These are phyloP conservation scores for Peronosclerospora sorghi DNA, from an alignment of 352 stramenopile genomes.

Conservation along the genomic window DNA sequence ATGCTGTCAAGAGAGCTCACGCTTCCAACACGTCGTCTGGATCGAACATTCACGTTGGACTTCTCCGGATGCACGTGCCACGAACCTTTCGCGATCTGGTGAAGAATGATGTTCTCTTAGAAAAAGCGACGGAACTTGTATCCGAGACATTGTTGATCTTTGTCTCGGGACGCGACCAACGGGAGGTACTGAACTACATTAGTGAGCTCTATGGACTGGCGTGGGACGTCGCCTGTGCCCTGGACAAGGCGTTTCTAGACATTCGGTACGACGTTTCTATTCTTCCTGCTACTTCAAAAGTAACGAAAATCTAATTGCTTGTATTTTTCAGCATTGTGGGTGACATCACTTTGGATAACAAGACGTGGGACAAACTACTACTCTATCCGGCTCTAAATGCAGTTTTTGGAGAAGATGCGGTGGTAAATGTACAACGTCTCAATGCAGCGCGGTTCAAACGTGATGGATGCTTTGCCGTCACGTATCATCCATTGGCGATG, in stretches of 20 bases:
- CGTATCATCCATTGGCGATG: conserved; percentile 52
- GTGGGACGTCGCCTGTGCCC: conserved; percentile 52
- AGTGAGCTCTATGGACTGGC: conserved; percentile 65
- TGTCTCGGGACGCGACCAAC: conserved; percentile 40
- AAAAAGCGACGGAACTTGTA: conserved; percentile 41
- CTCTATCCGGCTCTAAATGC: conserved; percentile 50
- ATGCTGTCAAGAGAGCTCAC: conserved; percentile 1
- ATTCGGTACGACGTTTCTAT: conserved; percentile 25
- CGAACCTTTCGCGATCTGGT: conserved; percentile 50
- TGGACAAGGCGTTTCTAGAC: conserved; percentile 49
- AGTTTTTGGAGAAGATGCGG: conserved; percentile 51
- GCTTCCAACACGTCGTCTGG: not conserved
- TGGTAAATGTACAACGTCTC: conserved; percentile 50
- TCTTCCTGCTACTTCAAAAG: not conserved
- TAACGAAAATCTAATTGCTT: not conserved
- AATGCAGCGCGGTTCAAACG: conserved; percentile 52
- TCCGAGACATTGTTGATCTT: conserved; percentile 44
- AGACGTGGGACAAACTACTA: conserved; percentile 54
- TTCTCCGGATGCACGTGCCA: conserved; percentile 44
- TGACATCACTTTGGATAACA: conserved; percentile 12
- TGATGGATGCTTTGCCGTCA: conserved; percentile 44
- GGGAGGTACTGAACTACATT: conserved; percentile 64
- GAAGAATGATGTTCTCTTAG: conserved; percentile 67
- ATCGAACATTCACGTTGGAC: conserved; percentile 25
- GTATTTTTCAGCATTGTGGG: conserved; percentile 28